Base-by-base conservation (phyloP, 2,329 filamentous ascomycete genomes). In the Metarhizium anisopliae region DNA sequence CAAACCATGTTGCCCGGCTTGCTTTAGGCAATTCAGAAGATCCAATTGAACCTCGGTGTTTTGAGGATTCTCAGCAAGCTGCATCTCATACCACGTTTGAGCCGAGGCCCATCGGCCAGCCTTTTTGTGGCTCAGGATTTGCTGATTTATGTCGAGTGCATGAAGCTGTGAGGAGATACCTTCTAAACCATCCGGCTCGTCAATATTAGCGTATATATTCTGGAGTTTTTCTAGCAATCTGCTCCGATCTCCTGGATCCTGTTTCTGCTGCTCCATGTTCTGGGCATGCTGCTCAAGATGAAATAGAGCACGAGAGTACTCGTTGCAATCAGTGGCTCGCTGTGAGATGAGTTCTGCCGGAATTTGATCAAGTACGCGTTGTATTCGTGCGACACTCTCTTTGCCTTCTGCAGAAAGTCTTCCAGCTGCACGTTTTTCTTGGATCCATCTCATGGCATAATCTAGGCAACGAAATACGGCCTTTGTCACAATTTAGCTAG, bases 11-110 rank as follows among this genome's bases (percentile, higher is more conserved):
- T 97, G 94, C 0, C 93, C 94, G n/a, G 92, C 95, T 68, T 96
- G 91, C 66, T 91, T 92, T 10, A 99, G 77, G 64, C 94, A 97
- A 35, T 85, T 88, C 54, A 99, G 76, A 40, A 99, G 78, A 63
- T 95, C 89, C 56, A 89, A 78, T 67, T 96, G 92, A 13, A 89
- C 79, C 56, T 95, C 87, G 18, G 81, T 68, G 66, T 95, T 86
- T 54, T 86, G 77, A 0, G 93, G 92, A 50, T 87, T 80, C 63
- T 94, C 85, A 2, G 88, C 86, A 38, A 97, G 78, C 60, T 92
- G 86, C 60, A 96, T 85, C 68, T 99, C 92, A 69, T 96, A 97
- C 94, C 95, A 99, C 60, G 90, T 95, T 72, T 97, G 94, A 29
- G 92, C 94, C 53, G 93, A 90, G 16, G 89, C 86, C 92, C 94